phyloP scores from a whole-genome alignment of 352 stramenopile species.

The Phytopythium ostracodes region DNA sequence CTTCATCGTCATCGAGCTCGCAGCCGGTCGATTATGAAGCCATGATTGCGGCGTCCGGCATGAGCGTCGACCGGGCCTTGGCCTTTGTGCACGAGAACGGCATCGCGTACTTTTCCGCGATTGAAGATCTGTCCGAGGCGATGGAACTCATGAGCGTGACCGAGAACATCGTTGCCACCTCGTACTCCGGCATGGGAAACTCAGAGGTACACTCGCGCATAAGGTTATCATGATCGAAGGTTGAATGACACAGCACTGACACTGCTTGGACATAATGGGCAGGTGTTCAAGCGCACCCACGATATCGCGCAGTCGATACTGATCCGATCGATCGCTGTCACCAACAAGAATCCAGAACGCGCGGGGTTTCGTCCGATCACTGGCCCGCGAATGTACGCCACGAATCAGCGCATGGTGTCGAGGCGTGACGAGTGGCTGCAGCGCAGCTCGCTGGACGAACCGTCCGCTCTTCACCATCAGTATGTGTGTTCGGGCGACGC shows the following conservation, averaged over 20 bases:
- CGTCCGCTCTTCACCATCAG: conserved; percentile 13
- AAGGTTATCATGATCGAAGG: too few species aligned
- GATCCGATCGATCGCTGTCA: conserved; percentile 59
- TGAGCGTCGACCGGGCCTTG: conserved; percentile 54
- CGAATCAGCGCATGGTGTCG: conserved; percentile 38
- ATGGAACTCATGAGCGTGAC: conserved; percentile 68
- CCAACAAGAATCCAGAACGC: conserved; percentile 61
- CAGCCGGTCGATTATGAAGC: conserved; percentile 31
- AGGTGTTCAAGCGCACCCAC: conserved; percentile 58
- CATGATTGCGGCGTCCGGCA: conserved; percentile 49
- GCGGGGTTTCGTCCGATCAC: conserved; percentile 74
- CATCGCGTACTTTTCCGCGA: conserved; percentile 61
- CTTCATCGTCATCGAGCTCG: neutral
- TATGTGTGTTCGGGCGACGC: conserved; percentile 48
- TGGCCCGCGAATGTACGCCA: conserved; percentile 40
- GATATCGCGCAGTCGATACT: conserved; percentile 51
- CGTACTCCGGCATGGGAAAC: conserved; percentile 41
- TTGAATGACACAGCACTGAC: neutral
- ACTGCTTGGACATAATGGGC: neutral
- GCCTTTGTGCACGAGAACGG: conserved; percentile 76
- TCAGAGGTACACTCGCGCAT: conserved; percentile 35
- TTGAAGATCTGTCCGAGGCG: conserved; percentile 63
- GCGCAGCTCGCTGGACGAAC: conserved; percentile 13
- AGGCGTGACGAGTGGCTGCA: conserved; percentile 38
- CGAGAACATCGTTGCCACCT: conserved; percentile 48